phyloP scores from a whole-genome alignment of 768 basidiomycete genomes.

The Mycena crocata region DNA sequence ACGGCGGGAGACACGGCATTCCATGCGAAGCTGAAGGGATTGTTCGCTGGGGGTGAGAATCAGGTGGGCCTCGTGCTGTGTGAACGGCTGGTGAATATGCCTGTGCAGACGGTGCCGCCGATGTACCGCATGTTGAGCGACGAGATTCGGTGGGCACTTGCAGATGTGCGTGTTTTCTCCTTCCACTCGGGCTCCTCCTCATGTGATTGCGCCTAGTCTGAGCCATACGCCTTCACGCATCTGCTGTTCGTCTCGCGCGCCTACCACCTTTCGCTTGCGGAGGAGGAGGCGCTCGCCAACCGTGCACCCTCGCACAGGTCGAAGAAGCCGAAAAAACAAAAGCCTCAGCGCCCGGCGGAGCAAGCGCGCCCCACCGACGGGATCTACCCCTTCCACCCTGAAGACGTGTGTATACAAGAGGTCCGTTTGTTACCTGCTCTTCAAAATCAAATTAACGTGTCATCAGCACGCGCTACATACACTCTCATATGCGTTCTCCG shows the following conservation, averaged over 20 bases:
- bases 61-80: conserved; percentile 88
- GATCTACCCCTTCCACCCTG: conserved; percentile 84
- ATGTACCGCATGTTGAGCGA: conserved; percentile 91
- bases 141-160: conserved; percentile 81
- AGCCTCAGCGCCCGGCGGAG: conserved; percentile 34
- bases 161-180: conserved; percentile 62
- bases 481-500: conserved; percentile 64
- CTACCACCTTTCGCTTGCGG: conserved; percentile 78
- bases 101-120: conserved; percentile 90
- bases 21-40: conserved; percentile 62
- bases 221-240: conserved; percentile 80
- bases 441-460: not conserved
- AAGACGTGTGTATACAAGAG: conserved; percentile 80
- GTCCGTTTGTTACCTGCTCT: conserved; percentile 50
- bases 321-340: conserved; percentile 46
- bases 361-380: conserved; percentile 56
- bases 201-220: conserved; percentile 48
- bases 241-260: conserved; percentile 81
- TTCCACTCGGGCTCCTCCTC: not conserved
- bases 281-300: conserved; percentile 68
- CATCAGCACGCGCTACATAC: conserved; percentile 62
- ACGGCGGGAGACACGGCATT: conserved; percentile 61
- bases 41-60: conserved; percentile 60
- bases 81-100: conserved; percentile 95
- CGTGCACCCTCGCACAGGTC: conserved; percentile 47